Base-by-base conservation (phyloP, 768 basidiomycete genomes). In the Hortiboletus campestris region DNA sequence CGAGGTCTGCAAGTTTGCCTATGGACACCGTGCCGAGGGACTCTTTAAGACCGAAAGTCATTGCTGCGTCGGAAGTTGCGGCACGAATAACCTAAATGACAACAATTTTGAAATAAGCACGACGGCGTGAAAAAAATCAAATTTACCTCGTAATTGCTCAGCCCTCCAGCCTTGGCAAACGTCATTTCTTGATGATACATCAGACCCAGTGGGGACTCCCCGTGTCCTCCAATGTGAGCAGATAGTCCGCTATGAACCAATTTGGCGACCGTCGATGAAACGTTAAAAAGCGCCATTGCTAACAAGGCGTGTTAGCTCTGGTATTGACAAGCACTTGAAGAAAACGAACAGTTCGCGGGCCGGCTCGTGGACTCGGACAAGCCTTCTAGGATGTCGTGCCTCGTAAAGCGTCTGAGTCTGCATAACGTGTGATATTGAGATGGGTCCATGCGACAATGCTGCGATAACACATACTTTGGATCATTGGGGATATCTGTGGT, bases 171-270 rank as follows among this genome's bases (percentile, higher is more conserved):
- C 44, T 75, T 73, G 25, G 85, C 75, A 66, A 87, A 88, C 49
- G 74, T 77, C 82, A 89, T 86, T 63, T 90, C 88, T 19, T 83
- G 80, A 56, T 90, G 88, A 60, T 89, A 91, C 72, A 86, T 87
- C n/a, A 85, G 64, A 1, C 88, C 88, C 12, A 88, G 67, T 0
- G 88, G 88, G 3, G 82, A 79, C 66, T 89, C 84, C 17, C 88
- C 88, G 63, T 90, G 88, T 0, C 87, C 87, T 22, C 88, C 88
- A 55, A 90, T 84, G 60, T 86, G 82, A 3, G 83, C 76, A 25
- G 76, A 73, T 16, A 88, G 67, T 13, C 87, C 88, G 52, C 77
- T 80, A 29, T 78, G 70, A 19, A 88, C 82, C 85, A 90, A 85
- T 63, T 83, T 82, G 0, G 86, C 84, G 11, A 84, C 77, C 3